Conservation (phyloP, 345 rosid species). For the Hibiscus trionum region DNA sequence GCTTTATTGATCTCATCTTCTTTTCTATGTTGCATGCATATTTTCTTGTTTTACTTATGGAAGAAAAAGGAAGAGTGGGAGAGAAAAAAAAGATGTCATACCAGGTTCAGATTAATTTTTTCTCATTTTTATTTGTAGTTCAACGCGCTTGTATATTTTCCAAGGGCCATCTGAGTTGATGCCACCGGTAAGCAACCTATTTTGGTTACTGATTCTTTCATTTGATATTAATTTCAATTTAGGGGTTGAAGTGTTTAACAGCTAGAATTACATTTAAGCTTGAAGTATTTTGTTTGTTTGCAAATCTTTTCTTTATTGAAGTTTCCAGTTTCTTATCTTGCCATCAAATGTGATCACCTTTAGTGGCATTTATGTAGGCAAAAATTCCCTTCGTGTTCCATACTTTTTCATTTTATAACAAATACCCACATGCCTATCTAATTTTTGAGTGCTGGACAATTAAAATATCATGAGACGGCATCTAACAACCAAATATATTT, state of each 20-base stretch:
- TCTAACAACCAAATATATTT: not conserved
- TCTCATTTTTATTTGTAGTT: slow-evolving; percentile 31
- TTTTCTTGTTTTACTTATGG: not conserved
- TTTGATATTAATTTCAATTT: slow-evolving; percentile 3
- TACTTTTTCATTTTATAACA: not conserved
- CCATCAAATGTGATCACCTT: not conserved
- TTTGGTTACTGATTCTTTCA: not conserved
- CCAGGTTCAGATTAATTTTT: not conserved
- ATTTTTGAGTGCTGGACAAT: not conserved
- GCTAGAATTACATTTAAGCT: not conserved
- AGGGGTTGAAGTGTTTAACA: not conserved
- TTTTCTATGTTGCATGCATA: not conserved
- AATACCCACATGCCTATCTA: not conserved
- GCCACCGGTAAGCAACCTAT: slow-evolving; percentile 51
- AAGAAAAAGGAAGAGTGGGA: not conserved
- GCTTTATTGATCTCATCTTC: not conserved
- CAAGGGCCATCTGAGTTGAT: slow-evolving; percentile 89
- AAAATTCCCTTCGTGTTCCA: not conserved
- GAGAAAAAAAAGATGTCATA: not conserved
- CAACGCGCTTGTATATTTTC: slow-evolving; percentile 75
- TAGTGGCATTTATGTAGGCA: not conserved
- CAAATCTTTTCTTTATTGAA: not conserved
- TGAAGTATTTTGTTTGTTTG: not conserved
- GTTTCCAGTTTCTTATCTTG: not conserved
- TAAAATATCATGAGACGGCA: not conserved